Evolutionary conservation across 306 rosid species (phyloP), one percentile per base, ranked within the genome.

Genomic region (Cicer judaicum): DNA sequence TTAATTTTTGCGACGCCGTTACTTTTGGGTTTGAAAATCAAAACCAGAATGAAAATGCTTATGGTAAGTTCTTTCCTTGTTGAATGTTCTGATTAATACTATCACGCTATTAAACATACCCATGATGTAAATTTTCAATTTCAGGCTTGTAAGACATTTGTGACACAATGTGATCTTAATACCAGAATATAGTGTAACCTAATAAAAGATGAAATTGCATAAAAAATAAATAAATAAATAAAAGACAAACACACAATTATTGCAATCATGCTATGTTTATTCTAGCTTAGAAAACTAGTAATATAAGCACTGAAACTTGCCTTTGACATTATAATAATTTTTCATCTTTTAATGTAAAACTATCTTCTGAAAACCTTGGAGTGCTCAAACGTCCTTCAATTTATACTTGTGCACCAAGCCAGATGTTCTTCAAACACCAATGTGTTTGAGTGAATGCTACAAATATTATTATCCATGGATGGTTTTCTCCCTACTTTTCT

Each of bases 31-130:
- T 93, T 19, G 77, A 80, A 85, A 88, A 93, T 77, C 92, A 91
- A 84, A 85, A 44, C 81, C 96, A 86, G 75, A 91, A 91, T 78
- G 97, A 96, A 81, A 93, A 91, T 85, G 96, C 96, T 36, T 86
- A 86, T 80, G 97, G 96, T 91, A 87, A 70, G 79, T 63, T 56
- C 16, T 41, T 72, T 62, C 49, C 73, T 65, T 40, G 62, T 19
- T 19, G n/a, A 53, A 53, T 53, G 34, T 53, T 53, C 21, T 50
- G 56, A 50, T 50, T 50, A 7, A 15, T 50, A 50, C 15, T 50
- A 7, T 14, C 7, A 29, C 56, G 9, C 10, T 50, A 14, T 50
- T 14, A 50, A 7, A 7, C 56, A 50, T 7, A 50, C 10, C 56
- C 19, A 50, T 14, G 15, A 29, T 29, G 53, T 48, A 13, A 12